Evolutionary conservation across 345 rosid species (phyloP), one percentile per base, ranked within the genome.

Genomic region (Erucastrum elatum): DNA sequence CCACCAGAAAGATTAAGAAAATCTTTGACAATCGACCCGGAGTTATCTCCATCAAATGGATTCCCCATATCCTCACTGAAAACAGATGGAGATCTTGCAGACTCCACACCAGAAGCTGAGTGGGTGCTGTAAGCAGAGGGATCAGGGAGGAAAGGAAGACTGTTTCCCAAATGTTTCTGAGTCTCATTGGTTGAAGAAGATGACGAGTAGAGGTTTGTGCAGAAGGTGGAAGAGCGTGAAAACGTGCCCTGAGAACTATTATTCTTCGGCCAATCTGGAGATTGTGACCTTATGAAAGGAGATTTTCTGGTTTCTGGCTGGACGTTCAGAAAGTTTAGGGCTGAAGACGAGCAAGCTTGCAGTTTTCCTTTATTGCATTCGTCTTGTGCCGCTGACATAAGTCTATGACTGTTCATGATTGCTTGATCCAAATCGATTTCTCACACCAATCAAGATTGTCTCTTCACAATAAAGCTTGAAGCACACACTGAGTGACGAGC

Each of bases 91-190:
- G 95, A 90, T 15, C 77, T 88, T 30, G 87, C 81, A 41, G 91
- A 87, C 69, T 83, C 88, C 66, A 68, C 81, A 37, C 83, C 88
- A 66, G 93, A 84, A 71, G 82, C 74, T n/a, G 92, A 82, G 58
- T 82, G 91, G 66, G 65, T 84, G 69, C 68, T 84, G 69, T 70
- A 60, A 65, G 88, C n/a, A 2, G 89, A 77, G 33, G 93, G 93
- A 79, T 86, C 87, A 4, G 98, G 96, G 75, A 93, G 94, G 80
- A 93, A 91, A 15, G 97, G 98, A 68, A 91, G 85, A 56, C 25
- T 56, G 84, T 88, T 90, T 68, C 91, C 87, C 11, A 87, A 83
- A 68, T 85, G 91, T 58, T 73, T 74, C 58, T 79, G 87, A 66
- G 89, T 72, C 84, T 88, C 92, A 26, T 93, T 84, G 76, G 82